Evolutionary conservation across 306 rosid genomes (phyloP), one percentile per base, ranked within the genome.

Genomic region (Cicer judaicum): DNA sequence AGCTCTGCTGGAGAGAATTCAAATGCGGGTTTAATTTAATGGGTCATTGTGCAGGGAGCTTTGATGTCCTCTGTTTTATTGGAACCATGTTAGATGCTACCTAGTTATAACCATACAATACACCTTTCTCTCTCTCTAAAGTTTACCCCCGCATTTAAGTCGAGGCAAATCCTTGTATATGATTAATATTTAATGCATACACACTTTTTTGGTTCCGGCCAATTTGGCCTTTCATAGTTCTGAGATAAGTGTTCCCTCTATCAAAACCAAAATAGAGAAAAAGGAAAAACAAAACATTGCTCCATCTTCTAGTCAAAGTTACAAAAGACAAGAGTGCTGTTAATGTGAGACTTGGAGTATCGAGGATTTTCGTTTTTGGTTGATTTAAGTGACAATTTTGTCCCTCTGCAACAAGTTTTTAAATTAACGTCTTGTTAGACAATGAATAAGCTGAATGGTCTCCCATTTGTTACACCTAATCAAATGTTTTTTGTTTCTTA

Each of bases 401-500:
- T 19, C 19, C 62, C 21, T 55, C 29, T 54, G 10, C 18, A 56
- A 67, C 60, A 15, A 46, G 67, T 21, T 24, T 21, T 24, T 5
- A 52, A 43, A 60, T 14, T 13, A 43, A 46, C 52, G 14, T 78
- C 29, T 15, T 67, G 60, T 49, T 50, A 49, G 14, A 57, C 24
- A 44, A 55, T 40, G 42, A 38, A 18, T 11, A 49, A 9, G 72
- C 42, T 53, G 52, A 78, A 46, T 42, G 42, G 10, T 39, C 76
- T 72, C 48, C 64, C 15, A 44, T 24, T 44, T 52, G 21, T 36
- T 49, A 48, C 40, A 15, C 19, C 56, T 82, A 64, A 75, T 41
- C 52, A 79, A 13, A 34, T 57, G 59, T 16, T 69, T 57, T 9
- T 78, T 39, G 24, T 38, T 52, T 73, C 64, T 57, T 59, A 62